Percentiles rank a stretch among this genome's conserved stretches.
Evolutionary conservation across 768 basidiomycete genomes (phyloP).

Genomic region (Phlebiopsis flavidoalba): DNA sequence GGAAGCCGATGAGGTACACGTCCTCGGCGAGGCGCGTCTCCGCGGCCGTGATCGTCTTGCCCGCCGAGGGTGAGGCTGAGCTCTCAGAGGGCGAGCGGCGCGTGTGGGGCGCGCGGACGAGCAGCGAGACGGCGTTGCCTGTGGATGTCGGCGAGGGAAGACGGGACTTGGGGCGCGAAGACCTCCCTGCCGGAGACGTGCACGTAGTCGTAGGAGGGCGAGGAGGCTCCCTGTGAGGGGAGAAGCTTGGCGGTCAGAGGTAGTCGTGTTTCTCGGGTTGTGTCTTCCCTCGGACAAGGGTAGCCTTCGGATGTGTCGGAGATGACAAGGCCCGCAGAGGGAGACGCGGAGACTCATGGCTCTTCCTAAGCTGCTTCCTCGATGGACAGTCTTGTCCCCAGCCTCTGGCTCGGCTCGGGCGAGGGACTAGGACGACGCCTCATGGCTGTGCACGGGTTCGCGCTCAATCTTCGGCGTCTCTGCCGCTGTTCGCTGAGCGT

Average conservation of each 20-base stretch:
- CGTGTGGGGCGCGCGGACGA: slow-evolving; percentile 5
- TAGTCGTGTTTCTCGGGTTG: not conserved
- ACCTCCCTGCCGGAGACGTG: not conserved
- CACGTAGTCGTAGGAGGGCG: not conserved
- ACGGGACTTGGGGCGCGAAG: not conserved
- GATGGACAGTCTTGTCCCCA: not conserved
- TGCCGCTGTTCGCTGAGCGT: not conserved
- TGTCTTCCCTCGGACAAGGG: not conserved
- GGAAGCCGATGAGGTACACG: slow-evolving; percentile 4
- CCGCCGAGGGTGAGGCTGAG: not conserved
- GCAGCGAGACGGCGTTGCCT: slow-evolving; percentile 9
- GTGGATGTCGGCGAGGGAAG: slow-evolving; percentile 10
- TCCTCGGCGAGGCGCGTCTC: slow-evolving; percentile 2
- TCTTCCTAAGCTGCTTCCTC: not conserved
- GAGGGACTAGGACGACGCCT: not conserved
- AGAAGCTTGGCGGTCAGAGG: not conserved
- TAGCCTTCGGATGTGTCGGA: not conserved
- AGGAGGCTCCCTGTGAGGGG: not conserved
- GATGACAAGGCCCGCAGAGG: not conserved
- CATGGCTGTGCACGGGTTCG: not conserved
- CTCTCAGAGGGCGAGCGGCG: slow-evolving; percentile 1
- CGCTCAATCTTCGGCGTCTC: not conserved
- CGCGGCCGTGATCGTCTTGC: slow-evolving; percentile 1
- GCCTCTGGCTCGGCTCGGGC: not conserved
- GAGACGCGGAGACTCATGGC: not conserved